A percentile compares a stretch with the other conserved stretches of the same genome.
These are phyloP conservation scores for Inonotus hispidus DNA, from an alignment of 1,284 basidiomycete species.

Conservation along the genomic window DNA sequence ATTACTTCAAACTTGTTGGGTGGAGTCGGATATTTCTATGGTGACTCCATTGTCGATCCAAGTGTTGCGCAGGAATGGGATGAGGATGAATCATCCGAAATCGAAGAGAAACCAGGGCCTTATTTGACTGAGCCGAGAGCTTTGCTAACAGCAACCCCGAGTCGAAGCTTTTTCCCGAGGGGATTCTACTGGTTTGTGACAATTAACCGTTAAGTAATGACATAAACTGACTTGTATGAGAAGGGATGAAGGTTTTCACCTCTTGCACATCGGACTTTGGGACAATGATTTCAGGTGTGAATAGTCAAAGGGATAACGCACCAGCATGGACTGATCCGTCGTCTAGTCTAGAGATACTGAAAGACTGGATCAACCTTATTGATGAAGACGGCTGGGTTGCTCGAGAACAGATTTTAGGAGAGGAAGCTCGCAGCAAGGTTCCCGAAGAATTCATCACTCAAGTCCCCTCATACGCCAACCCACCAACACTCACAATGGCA, in stretches of 20 bases:
- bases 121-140: conserved; percentile 67
- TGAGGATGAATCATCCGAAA: conserved; percentile 60
- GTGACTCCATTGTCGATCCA: conserved; percentile 82
- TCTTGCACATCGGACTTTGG: conserved; percentile 86
- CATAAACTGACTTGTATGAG: not conserved
- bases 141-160: conserved; percentile 89
- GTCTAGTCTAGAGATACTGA: conserved; percentile 73
- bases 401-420: conserved; percentile 91
- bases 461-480: conserved; percentile 90
- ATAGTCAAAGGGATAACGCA: not conserved
- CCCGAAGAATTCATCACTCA: conserved; percentile 88
- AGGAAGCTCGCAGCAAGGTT: conserved; percentile 90
- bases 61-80: conserved; percentile 88
- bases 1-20: conserved; percentile 87
- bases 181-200: conserved; percentile 85
- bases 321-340: not conserved
- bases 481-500: conserved; percentile 89
- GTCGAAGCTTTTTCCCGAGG: conserved; percentile 91
- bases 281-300: conserved; percentile 81
- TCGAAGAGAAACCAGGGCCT: conserved; percentile 46
- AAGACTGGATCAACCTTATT: conserved; percentile 85
- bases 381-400: conserved; percentile 95
- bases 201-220: not conserved
- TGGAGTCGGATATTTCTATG: conserved; percentile 93
- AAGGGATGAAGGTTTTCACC: conserved; percentile 95